Conservation (phyloP, 1,284 basidiomycete genomes). For the Phylloporus sp. region DNA sequence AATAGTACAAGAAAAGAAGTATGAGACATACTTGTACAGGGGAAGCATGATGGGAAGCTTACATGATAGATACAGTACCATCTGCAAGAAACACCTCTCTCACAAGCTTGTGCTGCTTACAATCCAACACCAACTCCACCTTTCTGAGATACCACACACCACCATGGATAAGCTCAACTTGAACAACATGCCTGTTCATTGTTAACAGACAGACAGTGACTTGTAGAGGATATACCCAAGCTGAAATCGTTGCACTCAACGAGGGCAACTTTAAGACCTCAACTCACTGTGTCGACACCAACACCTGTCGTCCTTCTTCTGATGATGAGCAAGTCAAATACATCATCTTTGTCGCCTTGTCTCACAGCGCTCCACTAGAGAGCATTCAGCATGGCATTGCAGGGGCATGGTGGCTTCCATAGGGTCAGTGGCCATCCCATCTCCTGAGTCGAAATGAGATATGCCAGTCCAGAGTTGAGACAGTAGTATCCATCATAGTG, state of each 20-base stretch:
- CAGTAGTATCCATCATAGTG: slow-evolving; percentile 70
- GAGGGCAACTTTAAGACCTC: slow-evolving; percentile 91
- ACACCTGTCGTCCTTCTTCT: slow-evolving; percentile 96
- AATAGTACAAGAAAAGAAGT: not conserved
- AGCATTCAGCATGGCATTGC: slow-evolving; percentile 67
- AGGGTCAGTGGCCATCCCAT: slow-evolving; percentile 71
- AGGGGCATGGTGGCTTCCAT: slow-evolving; percentile 79
- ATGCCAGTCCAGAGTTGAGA: slow-evolving; percentile 73
- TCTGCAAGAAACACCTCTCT: slow-evolving; percentile 94
- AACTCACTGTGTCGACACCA: slow-evolving; percentile 91
- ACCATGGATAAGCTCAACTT: slow-evolving; percentile 97
- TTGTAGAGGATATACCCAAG: slow-evolving; percentile 62
- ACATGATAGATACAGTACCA: slow-evolving; percentile 90
- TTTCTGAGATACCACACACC: slow-evolving; percentile 98
- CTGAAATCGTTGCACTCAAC: slow-evolving; percentile 95
- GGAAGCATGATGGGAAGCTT: slow-evolving; percentile 97
- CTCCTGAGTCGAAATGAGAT: slow-evolving; percentile 66
- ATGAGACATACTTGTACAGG: slow-evolving; percentile 75
- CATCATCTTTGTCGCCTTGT: slow-evolving; percentile 29
- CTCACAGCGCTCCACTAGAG: slow-evolving; percentile 44
- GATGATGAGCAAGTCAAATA: slow-evolving; percentile 84
- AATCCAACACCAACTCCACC: slow-evolving; percentile 95
- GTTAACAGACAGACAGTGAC: slow-evolving; percentile 33
- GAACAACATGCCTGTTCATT: slow-evolving; percentile 85
- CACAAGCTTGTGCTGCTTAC: slow-evolving; percentile 96